A percentile compares a stretch with the other conserved stretches of the same genome.
Evolutionary conservation across 768 basidiomycete species (phyloP).

Genomic region (Cystoderma amianthinum): DNA sequence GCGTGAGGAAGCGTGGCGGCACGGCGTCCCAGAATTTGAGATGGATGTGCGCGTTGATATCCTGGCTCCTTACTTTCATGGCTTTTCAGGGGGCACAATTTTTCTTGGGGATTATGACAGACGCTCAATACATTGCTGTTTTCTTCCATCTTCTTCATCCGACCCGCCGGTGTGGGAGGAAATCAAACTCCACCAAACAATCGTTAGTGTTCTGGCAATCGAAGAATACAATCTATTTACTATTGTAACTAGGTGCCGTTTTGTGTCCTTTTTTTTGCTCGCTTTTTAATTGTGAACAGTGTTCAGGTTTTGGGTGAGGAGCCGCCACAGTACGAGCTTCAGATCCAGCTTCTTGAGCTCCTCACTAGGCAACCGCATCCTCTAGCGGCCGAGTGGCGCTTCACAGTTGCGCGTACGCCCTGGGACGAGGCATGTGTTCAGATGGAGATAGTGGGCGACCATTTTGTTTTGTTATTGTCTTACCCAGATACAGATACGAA

Average conservation of each 20-base stretch:
- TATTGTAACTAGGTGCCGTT: slow-evolving; percentile 30
- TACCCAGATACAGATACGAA: slow-evolving; percentile 10
- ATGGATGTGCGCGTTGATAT: slow-evolving; percentile 17
- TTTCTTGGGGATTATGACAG: slow-evolving; percentile 24
- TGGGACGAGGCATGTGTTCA: slow-evolving; percentile 22
- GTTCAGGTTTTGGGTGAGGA: too few species aligned
- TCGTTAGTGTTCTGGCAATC: slow-evolving; percentile 34
- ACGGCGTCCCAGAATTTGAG: slow-evolving; percentile 15
- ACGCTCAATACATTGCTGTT: slow-evolving; percentile 21
- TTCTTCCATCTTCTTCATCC: slow-evolving; percentile 18
- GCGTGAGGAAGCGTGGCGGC: slow-evolving; percentile 23
- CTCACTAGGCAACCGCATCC: slow-evolving; percentile 30
- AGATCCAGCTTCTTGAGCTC: slow-evolving; percentile 21
- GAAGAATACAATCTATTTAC: slow-evolving; percentile 39
- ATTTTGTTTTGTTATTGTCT: slow-evolving; percentile 30
- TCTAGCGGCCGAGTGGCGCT: slow-evolving; percentile 16
- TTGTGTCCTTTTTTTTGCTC: too few species aligned
- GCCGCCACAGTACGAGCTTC: slow-evolving; percentile 7
- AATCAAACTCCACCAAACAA: slow-evolving; percentile 17
- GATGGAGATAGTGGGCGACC: slow-evolving; percentile 38
- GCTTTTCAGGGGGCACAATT: slow-evolving; percentile 32
- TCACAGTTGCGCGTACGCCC: slow-evolving; percentile 18
- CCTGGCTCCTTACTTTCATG: slow-evolving; percentile 29
- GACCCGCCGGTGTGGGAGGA: slow-evolving; percentile 20
- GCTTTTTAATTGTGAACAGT: too few species aligned